These are phyloP conservation scores for Kodamaea kakaduensis DNA, from an alignment of 805 yeast species.

Conservation along the genomic window DNA sequence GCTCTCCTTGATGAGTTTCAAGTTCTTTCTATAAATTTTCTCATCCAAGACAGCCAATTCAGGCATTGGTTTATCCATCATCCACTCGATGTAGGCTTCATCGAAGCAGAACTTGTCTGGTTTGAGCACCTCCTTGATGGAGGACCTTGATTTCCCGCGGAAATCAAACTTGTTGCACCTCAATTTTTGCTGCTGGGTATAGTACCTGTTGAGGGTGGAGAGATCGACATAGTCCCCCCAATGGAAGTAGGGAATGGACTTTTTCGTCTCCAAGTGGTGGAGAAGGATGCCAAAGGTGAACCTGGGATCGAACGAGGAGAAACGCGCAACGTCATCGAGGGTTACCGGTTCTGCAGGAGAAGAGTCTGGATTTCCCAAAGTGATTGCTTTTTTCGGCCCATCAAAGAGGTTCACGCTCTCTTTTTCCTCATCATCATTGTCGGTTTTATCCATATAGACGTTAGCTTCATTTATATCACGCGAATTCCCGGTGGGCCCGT, in stretches of 20 bases:
- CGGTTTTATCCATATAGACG: too few species aligned
- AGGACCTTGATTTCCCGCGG: neutral
- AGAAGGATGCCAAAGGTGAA: constrained; percentile 23
- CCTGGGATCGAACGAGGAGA: constrained; percentile 25
- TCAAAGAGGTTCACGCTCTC: too few species aligned
- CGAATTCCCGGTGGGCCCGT: too few species aligned
- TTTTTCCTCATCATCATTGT: too few species aligned
- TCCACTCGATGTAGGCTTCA: constrained; percentile 19
- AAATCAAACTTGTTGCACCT: constrained; percentile 20
- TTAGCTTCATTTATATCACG: too few species aligned
- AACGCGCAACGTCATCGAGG: constrained; percentile 1
- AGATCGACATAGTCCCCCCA: constrained; percentile 33
- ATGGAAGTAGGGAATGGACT: constrained; percentile 23
- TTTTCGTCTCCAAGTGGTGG: constrained; percentile 2
- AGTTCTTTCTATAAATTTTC: constrained; percentile 4
- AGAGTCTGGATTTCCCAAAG: too few species aligned
- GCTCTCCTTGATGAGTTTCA: constrained; percentile 7
- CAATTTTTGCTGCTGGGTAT: constrained; percentile 13
- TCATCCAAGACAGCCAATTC: neutral
- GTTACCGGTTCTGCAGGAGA: too few species aligned
- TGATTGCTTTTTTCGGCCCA: too few species aligned
- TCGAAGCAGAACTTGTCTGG: constrained; percentile 22
- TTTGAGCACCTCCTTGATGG: neutral
- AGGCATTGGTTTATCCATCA: constrained; percentile 1
- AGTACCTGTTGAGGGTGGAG: constrained; percentile 17